Evolutionary conservation across 306 rosid species (phyloP), one percentile per base, ranked within the genome.

Genomic region (Morella rubra): DNA sequence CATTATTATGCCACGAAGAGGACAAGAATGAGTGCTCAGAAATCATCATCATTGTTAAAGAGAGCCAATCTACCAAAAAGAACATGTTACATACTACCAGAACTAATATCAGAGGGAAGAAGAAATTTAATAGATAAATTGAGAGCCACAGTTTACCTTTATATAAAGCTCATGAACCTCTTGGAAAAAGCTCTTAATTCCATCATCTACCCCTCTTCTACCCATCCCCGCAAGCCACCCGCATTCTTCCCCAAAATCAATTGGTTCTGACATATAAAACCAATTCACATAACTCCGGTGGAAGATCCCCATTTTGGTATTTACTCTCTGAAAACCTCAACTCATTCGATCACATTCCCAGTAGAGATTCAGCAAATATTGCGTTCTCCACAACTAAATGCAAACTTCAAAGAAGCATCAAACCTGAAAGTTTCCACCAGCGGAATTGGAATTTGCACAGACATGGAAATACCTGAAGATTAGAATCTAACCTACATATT

Each of bases 131-230:
- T 53, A n/a, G 50, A 68, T 14, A 20, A 6, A 20, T 16, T 55
- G 61, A 79, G 58, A 84, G 75, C 45, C 18, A 46, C 37, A 47
- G 10, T 69, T 79, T 81, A 89, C 97, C 96, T 92, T 95, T 81
- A 95, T 87, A 86, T 95, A 95, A 80, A 95, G 97, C 80, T 95
- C 98, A 49, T 95, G 97, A 80, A 95, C 96, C 77, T 95, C 97
- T 85, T 95, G 98, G 82, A 95, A 95, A 81, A 95, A 92, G 87
- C 97, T 95, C 88, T 95, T 95, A 80, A 95, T 95, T 73, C 98
- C 98, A 89, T 95, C 98, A 77, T 95, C 97, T n/a, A n/a, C n/a
- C 27, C 27, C 27, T 24, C 27, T 24, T 24, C 27, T 24, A 24
- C 27, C 27, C 27, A 24, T 24, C 27, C 27, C 27, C 27, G 27